A percentile compares a stretch with the other conserved stretches of the same genome.
Conservation (phyloP, 257 asterid genomes). For the Nicotiana tomentosiformis region DNA sequence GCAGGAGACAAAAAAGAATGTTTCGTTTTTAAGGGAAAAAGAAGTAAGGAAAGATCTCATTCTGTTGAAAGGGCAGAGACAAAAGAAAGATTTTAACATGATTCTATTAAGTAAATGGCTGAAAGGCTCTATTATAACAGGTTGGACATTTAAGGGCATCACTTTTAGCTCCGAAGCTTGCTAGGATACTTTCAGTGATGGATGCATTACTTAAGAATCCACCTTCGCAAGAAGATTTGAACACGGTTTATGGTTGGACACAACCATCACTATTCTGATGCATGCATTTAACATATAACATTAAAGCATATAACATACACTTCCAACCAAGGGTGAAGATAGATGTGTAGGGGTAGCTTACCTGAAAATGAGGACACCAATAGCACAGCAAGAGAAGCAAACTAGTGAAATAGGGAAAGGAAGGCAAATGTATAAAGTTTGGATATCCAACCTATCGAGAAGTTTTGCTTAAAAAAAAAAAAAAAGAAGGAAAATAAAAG, state of each 20-base stretch:
- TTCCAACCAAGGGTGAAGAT: background rate
- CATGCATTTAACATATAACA: background rate
- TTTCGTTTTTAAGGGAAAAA: background rate
- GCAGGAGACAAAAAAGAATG: background rate
- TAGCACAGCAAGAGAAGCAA: constrained; percentile 1
- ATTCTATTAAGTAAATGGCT: no score
- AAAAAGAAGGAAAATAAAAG: background rate
- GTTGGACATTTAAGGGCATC: no score
- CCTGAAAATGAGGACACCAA: background rate
- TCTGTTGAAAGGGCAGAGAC: no score
- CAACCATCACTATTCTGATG: background rate
- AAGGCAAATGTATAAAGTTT: background rate
- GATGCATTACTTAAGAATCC: no score
- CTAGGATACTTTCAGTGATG: no score
- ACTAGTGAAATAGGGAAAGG: background rate
- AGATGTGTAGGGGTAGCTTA: background rate
- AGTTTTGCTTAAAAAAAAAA: background rate
- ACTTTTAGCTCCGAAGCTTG: no score
- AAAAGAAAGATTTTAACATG: no score
- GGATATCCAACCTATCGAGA: background rate
- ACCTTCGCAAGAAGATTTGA: no score
- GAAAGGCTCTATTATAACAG: no score
- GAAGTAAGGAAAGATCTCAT: no score
- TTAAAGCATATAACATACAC: background rate
- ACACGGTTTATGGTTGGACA: background rate